Percentiles rank a stretch among this genome's conserved stretches.
Conservation (phyloP, 2,329 filamentous ascomycete genomes). For the Fusarium chlamydosporum region DNA sequence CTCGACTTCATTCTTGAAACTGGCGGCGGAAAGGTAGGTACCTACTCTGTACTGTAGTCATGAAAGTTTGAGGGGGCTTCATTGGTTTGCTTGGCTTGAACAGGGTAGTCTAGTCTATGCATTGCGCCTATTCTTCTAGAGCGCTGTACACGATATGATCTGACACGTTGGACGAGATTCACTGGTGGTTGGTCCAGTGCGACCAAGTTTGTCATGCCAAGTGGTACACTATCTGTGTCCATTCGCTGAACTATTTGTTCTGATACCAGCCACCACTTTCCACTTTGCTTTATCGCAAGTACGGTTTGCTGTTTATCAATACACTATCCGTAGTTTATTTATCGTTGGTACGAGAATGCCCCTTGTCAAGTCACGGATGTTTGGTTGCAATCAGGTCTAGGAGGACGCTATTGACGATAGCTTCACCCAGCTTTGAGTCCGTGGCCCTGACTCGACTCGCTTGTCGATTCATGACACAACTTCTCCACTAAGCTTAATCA, state of each 20-base stretch:
- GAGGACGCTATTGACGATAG: slow-evolving; percentile 1
- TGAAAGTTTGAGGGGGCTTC: not conserved
- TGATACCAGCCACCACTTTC: too few species aligned
- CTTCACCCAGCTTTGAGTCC: not conserved
- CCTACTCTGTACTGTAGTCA: too few species aligned
- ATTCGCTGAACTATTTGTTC: too few species aligned
- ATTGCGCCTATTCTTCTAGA: slow-evolving; percentile 8
- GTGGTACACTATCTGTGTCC: not conserved
- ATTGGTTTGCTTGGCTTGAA: not conserved
- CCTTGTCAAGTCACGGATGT: not conserved
- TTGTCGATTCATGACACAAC: not conserved
- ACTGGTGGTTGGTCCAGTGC: not conserved
- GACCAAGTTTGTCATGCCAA: not conserved
- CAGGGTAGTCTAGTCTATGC: too few species aligned
- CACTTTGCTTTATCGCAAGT: too few species aligned
- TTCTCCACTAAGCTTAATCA: not conserved
- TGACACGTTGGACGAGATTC: not conserved
- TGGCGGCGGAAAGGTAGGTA: not conserved
- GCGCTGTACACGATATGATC: slow-evolving; percentile 10
- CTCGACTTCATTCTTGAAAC: slow-evolving; percentile 28
- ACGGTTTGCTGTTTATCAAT: too few species aligned
- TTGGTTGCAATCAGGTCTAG: not conserved
- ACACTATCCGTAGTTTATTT: too few species aligned
- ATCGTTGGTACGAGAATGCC: too few species aligned
- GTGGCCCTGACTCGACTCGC: not conserved